phyloP scores from a whole-genome alignment of 208 protist genomes.

The Crithidia expoeki region DNA sequence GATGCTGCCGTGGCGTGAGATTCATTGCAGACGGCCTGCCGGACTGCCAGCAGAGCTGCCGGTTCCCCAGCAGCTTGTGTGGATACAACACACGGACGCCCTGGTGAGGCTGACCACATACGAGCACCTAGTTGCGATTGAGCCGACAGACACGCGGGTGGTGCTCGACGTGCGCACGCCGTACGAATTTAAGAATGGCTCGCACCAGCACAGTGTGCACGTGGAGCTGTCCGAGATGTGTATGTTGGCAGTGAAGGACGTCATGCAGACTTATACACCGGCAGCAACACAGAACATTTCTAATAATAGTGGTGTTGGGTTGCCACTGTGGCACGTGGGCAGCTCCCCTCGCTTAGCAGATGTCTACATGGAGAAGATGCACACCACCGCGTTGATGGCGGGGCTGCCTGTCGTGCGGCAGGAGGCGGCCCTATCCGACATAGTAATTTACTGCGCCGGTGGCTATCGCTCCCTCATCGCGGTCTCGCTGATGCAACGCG shows the following conservation, averaged over 20 bases:
- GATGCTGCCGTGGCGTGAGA: slow-evolving; percentile 8
- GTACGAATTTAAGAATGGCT: slow-evolving; percentile 87
- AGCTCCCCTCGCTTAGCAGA: slow-evolving; percentile 39
- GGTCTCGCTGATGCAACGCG: slow-evolving; percentile 62
- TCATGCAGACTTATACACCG: too few species aligned
- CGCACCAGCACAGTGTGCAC: slow-evolving; percentile 71
- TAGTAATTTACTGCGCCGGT: slow-evolving; percentile 77
- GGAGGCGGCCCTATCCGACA: slow-evolving; percentile 33
- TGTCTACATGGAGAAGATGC: slow-evolving; percentile 35
- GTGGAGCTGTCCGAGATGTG: slow-evolving; percentile 66
- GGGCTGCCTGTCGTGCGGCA: slow-evolving; percentile 26
- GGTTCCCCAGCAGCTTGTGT: slow-evolving; percentile 10
- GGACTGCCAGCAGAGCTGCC: slow-evolving; percentile 3
- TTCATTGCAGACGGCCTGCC: slow-evolving; percentile 4
- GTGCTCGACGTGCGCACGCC: slow-evolving; percentile 78
- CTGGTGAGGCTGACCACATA: slow-evolving; percentile 15
- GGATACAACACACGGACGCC: slow-evolving; percentile 16
- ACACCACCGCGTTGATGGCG: slow-evolving; percentile 39
- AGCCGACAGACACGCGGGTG: slow-evolving; percentile 29
- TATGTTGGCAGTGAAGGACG: slow-evolving; percentile 46
- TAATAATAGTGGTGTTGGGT: too few species aligned
- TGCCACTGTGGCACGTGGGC: slow-evolving; percentile 9
- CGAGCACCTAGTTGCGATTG: slow-evolving; percentile 16
- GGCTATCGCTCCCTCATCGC: slow-evolving; percentile 86
- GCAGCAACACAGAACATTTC: too few species aligned